Conservation (phyloP, 129 eudicot species). For the Pseudognaphalium luteoalbum region DNA sequence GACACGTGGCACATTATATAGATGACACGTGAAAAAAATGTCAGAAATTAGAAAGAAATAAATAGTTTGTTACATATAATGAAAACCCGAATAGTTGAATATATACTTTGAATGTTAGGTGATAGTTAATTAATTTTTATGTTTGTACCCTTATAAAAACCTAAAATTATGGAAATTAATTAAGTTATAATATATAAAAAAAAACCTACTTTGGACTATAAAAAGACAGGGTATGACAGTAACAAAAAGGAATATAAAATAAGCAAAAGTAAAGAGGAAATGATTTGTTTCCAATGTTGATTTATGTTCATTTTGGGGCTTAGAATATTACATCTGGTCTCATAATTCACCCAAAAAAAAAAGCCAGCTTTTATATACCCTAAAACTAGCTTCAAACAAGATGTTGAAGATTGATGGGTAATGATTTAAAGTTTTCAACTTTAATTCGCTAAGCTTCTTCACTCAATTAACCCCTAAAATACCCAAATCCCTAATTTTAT, state of each 20-base stretch:
- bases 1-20: too few relatives aligned
- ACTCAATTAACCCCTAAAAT: not conserved
- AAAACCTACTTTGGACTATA: not conserved
- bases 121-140: too few relatives aligned
- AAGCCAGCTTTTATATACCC: conserved; percentile 40
- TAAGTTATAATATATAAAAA: too few relatives aligned
- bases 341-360: conserved; percentile 25
- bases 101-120: too few relatives aligned
- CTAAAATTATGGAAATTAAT: conserved; percentile 13
- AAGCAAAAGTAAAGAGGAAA: conserved; percentile 4
- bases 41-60: too few relatives aligned
- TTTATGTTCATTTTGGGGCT: conserved; percentile 39
- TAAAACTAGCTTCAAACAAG: conserved; percentile 20
- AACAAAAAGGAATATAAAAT: not conserved
- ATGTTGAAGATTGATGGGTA: conserved; percentile 22
- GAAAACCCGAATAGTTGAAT: too few relatives aligned
- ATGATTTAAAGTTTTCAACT: conserved; percentile 19
- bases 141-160: not conserved
- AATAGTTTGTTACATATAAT: too few relatives aligned
- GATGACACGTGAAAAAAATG: too few relatives aligned
- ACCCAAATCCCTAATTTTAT: not conserved
- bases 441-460: not conserved
- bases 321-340: conserved; percentile 37
- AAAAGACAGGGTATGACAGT: not conserved
- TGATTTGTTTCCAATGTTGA: conserved; percentile 37